Evolutionary conservation across 2,329 filamentous ascomycete species (phyloP), one percentile per base, ranked within the genome.

Genomic region (Ascochyta lentis): DNA sequence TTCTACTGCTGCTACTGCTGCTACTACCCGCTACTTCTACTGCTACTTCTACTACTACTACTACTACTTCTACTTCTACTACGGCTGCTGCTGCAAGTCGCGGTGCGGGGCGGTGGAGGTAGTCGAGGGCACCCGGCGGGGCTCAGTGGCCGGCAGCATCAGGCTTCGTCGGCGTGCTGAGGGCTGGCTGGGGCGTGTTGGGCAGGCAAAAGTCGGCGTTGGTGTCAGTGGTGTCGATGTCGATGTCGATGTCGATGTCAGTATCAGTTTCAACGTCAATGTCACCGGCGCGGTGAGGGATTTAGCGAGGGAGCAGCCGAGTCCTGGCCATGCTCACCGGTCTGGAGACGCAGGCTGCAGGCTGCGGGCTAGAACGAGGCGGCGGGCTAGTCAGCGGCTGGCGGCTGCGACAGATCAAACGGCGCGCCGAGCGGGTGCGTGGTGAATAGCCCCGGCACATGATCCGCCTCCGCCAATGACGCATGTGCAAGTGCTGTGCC

Each of bases 221-320:
- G 33, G 16, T 31, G 31, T 35, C 24, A 24, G 19, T 19, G 2
- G 12, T 15, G 12, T 31, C 29, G 12, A 3, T 31, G 29, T 31
- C 27, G 27, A 29, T 29, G 27, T 10, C 27, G 10, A 12, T 12
- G 27, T 29, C 27, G 27, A 29, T 10, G 27, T 9, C 29, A 31
- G 13, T 5, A 12, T 13, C 29, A 12, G 2, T 13, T 12, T 33
- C 29, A 31, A 31, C 4, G 29, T 13, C 29, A 12, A 10, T 13
- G 29, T 33, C 26, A 39, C 42, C 27, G 34, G 19, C 34, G 41
- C 26, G 26, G 49, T 19, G 49, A 27, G 49, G 48, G 41, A 33
- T 35, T 52, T 52, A 46, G 41, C 49, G 49, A 52, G 49, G 26
- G 35, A 35, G 43, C 29, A 42, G 49, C 35, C 27, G 49, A 2